Base-by-base conservation (phyloP, 1,284 basidiomycete species). In the Kwoniella shivajii region DNA sequence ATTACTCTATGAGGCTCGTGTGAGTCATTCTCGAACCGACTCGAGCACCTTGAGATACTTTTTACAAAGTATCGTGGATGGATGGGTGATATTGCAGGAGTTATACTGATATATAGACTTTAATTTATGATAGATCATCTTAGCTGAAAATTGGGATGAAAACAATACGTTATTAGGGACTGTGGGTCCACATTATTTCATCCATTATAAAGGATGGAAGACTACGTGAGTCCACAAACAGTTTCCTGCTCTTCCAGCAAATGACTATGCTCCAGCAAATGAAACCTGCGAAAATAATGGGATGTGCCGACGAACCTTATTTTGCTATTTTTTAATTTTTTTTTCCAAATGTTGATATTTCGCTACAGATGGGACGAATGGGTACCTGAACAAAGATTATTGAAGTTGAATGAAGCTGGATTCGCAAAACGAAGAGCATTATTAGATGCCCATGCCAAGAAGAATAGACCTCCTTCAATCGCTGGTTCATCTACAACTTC, bases 141-240 rank as follows among this genome's bases (percentile, higher is more conserved):
- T 94, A 73, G 82, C 84, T 1, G 87, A 90, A 69, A 84, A 82
- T 48, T 89, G 87, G 82, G 85, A 88, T 55, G 87, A 88, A 66
- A 80, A 82, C 3, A 86, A 84, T 52, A 85, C 88, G 6, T 82
- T 85, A 39, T 82, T 84, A 4, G 88, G 88, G 3, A 77, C 80
- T 5, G 78, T 84, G 1, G 92, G 92, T 1, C 85, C 86, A 5
- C 90, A 96, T 69, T 99, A 92, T 77, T 88, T 90, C 63, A 94
- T 99, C 24, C 96, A 99, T 78, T 99, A 99, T 82, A 94, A 96
- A 75, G 96, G 96, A 4, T 99, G 96, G 96, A 99, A 98, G 77
- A 90, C 93, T 78, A 94, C 90, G 87, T 94, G 74, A 77, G 91
- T 84, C n/a, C 18, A 18, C 14, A 6, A 7, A 31, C 13, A 27